phyloP scores from a whole-genome alignment of 441 rosid species.

The Cnidoscolus chayamansa region DNA sequence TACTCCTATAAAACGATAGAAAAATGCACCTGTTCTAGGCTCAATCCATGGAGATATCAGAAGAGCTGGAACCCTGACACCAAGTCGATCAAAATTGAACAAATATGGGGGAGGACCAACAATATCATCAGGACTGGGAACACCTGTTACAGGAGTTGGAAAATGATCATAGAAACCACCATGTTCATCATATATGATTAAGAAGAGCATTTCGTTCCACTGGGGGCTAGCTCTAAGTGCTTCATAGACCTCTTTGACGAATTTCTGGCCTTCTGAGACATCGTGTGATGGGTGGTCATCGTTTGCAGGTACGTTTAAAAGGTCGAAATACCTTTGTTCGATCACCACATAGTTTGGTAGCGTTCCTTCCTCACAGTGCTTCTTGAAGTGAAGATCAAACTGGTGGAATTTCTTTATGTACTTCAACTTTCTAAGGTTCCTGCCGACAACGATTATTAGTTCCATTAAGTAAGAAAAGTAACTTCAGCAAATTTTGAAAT shows the following conservation, averaged over 20 bases:
- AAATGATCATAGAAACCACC: conserved; percentile 94
- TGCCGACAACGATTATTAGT: conserved; percentile 5
- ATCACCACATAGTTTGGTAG: conserved; percentile 79
- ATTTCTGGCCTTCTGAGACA: conserved; percentile 65
- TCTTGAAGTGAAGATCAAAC: conserved; percentile 61
- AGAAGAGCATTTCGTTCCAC: conserved; percentile 67
- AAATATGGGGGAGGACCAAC: conserved; percentile 60
- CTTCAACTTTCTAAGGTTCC: conserved; percentile 73
- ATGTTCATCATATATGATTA: conserved; percentile 76
- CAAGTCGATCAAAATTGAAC: conserved; percentile 81
- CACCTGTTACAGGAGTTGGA: conserved; percentile 66
- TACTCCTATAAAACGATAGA: too few relatives aligned
- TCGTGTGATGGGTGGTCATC: conserved; percentile 90
- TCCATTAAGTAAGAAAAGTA: not conserved
- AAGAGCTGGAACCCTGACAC: conserved; percentile 78
- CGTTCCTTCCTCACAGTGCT: conserved; percentile 71
- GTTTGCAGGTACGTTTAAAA: conserved; percentile 50
- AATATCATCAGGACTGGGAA: conserved; percentile 79
- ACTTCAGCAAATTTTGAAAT: too few relatives aligned
- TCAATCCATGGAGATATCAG: conserved; percentile 86
- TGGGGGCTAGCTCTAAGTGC: conserved; percentile 78
- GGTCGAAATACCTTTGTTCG: conserved; percentile 63
- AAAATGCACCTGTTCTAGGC: conserved; percentile 59
- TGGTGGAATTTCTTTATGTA: conserved; percentile 62
- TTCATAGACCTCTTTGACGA: conserved; percentile 78